A percentile compares a stretch with the other conserved stretches of the same genome.
Evolutionary conservation across 202 grass and related monocot genomes (phyloP).

Genomic region (Setaria italica): DNA sequence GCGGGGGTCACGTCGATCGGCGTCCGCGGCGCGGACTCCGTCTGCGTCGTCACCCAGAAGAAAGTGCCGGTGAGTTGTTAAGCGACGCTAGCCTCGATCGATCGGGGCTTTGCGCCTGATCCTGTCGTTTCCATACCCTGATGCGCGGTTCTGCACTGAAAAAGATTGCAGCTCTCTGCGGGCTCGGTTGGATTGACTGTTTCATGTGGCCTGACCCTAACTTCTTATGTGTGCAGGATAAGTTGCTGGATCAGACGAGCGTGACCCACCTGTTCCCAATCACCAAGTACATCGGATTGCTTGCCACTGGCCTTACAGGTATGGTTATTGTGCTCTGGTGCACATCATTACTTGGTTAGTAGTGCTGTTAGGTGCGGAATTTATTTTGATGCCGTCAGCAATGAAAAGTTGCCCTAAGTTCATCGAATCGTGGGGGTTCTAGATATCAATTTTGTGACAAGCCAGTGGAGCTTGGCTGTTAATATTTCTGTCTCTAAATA

Average conservation of each 20-base stretch:
- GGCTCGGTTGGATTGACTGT: background rate
- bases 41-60: slow-evolving; percentile 99
- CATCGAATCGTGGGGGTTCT: background rate
- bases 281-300: slow-evolving; percentile 82
- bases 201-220: background rate
- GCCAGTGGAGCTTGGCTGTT: background rate
- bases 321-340: slow-evolving; percentile 6
- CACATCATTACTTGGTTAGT: background rate
- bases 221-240: slow-evolving; percentile 67
- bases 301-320: slow-evolving; percentile 98
- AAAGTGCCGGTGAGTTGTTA: slow-evolving; percentile 90
- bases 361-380: background rate
- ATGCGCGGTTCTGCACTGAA: background rate
- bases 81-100: background rate
- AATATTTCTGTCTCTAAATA: slow-evolving; percentile 1
- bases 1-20: slow-evolving; percentile 92
- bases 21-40: slow-evolving; percentile 85
- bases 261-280: slow-evolving; percentile 86
- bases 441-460: background rate
- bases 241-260: slow-evolving; percentile 89
- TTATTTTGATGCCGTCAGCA: background rate
- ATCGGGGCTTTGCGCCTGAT: background rate
- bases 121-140: background rate
- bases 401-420: background rate
- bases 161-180: background rate